These are phyloP conservation scores for Penicillium dipodomyicola DNA, from an alignment of 495 filamentous ascomycete species.

Conservation along the genomic window DNA sequence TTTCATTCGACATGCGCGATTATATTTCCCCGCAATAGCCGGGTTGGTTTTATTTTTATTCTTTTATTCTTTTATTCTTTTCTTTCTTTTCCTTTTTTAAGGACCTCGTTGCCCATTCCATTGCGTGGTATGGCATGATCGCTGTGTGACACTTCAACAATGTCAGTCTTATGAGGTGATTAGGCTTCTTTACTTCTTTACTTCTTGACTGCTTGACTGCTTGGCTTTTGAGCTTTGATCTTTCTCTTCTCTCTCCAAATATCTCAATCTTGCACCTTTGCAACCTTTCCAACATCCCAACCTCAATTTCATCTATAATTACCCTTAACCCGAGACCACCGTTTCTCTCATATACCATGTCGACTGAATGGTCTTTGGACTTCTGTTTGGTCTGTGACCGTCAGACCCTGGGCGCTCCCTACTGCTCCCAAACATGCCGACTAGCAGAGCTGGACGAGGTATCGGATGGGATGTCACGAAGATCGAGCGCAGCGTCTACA, in stretches of 20 bases:
- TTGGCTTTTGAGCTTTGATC: neutral
- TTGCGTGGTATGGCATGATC: conserved; percentile 11
- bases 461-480: conserved; percentile 21
- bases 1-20: conserved; percentile 5
- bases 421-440: conserved; percentile 92
- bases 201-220: neutral
- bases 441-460: conserved; percentile 81
- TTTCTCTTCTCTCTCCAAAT: neutral
- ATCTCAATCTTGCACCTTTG: neutral
- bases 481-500: conserved; percentile 11
- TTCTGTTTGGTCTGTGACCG: conserved; percentile 94
- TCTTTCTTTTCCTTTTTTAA: neutral
- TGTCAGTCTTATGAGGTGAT: conserved; percentile 9
- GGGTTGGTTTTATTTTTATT: neutral
- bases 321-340: too few species aligned
- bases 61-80: neutral
- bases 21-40: conserved; percentile 12
- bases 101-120: neutral
- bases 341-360: conserved; percentile 37
- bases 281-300: neutral
- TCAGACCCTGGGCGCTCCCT: conserved; percentile 72
- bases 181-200: neutral
- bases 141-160: conserved; percentile 9
- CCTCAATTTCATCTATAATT: neutral
- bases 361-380: conserved; percentile 84